phyloP scores from a whole-genome alignment of 2,329 filamentous ascomycete species.

The Aspergillus melleus region DNA sequence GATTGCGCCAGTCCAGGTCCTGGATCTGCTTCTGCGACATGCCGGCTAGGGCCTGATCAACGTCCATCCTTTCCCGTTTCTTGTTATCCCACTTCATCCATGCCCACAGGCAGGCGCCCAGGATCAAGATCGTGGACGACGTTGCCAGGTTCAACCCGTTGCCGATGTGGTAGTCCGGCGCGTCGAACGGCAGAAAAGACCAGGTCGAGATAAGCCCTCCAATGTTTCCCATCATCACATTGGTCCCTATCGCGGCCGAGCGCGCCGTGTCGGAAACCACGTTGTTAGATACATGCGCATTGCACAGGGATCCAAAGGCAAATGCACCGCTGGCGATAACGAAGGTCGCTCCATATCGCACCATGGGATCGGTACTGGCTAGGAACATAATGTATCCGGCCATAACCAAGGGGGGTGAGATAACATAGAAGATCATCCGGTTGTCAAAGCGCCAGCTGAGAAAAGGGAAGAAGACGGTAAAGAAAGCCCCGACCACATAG shows the following conservation, averaged over 20 bases:
- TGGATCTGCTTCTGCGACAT: slow-evolving; percentile 56
- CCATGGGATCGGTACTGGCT: slow-evolving; percentile 51
- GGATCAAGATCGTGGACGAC: slow-evolving; percentile 55
- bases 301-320: slow-evolving; percentile 63
- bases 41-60: slow-evolving; percentile 58
- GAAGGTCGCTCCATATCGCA: slow-evolving; percentile 71
- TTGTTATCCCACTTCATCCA: slow-evolving; percentile 68
- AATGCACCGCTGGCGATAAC: slow-evolving; percentile 66
- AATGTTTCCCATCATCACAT: slow-evolving; percentile 71
- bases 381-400: slow-evolving; percentile 71
- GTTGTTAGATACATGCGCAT: slow-evolving; percentile 68
- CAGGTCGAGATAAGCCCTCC: slow-evolving; percentile 68
- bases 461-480: slow-evolving; percentile 62
- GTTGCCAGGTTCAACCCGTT: slow-evolving; percentile 70
- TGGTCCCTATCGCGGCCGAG: slow-evolving; percentile 64
- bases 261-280: slow-evolving; percentile 71
- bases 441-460: slow-evolving; percentile 62
- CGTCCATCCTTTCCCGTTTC: slow-evolving; percentile 53
- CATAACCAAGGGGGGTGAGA: slow-evolving; percentile 64
- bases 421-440: slow-evolving; percentile 62
- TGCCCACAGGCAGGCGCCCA: slow-evolving; percentile 49
- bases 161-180: slow-evolving; percentile 67
- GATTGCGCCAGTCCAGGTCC: slow-evolving; percentile 67
- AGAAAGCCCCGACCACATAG: slow-evolving; percentile 67
- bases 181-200: slow-evolving; percentile 64